Percentiles rank a stretch among this genome's conserved stretches.
Conservation (phyloP, 371 early-diverging fungal genomes). For the Lichtheimia corymbifera region DNA sequence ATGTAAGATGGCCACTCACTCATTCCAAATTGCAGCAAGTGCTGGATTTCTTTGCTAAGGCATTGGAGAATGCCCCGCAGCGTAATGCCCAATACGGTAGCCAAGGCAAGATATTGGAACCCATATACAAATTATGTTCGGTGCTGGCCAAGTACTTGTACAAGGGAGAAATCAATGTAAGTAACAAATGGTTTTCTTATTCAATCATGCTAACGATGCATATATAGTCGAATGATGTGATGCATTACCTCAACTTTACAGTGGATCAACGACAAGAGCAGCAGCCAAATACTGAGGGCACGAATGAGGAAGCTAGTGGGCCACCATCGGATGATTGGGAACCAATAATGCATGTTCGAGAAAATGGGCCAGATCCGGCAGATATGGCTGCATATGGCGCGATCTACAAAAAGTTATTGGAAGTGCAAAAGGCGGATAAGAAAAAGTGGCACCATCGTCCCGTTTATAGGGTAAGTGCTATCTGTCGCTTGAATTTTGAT, state of each 20-base stretch:
- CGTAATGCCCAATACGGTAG: slow-evolving; percentile 45
- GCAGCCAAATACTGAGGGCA: neutral
- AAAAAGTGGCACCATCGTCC: slow-evolving; percentile 71
- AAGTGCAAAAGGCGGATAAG: slow-evolving; percentile 56
- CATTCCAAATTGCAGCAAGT: slow-evolving; percentile 29
- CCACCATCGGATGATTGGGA: neutral
- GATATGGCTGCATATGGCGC: slow-evolving; percentile 38
- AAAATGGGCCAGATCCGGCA: neutral
- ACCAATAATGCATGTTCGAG: neutral
- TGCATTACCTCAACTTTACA: neutral
- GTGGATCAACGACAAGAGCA: no score
- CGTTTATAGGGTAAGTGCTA: slow-evolving; percentile 54
- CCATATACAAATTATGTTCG: slow-evolving; percentile 58
- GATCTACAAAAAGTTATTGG: slow-evolving; percentile 46
- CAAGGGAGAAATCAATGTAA: slow-evolving; percentile 44
- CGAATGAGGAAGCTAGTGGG: neutral
- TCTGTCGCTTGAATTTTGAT: neutral
- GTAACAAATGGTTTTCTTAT: neutral
- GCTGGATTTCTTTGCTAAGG: slow-evolving; percentile 43
- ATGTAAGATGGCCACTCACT: neutral
- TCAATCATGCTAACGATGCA: neutral
- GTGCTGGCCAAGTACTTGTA: slow-evolving; percentile 56
- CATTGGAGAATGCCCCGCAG: slow-evolving; percentile 41
- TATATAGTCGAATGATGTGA: slow-evolving; percentile 4
- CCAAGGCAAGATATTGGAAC: slow-evolving; percentile 61